Base-by-base conservation (phyloP, 495 filamentous ascomycete genomes). In the Penicillium soppii region DNA sequence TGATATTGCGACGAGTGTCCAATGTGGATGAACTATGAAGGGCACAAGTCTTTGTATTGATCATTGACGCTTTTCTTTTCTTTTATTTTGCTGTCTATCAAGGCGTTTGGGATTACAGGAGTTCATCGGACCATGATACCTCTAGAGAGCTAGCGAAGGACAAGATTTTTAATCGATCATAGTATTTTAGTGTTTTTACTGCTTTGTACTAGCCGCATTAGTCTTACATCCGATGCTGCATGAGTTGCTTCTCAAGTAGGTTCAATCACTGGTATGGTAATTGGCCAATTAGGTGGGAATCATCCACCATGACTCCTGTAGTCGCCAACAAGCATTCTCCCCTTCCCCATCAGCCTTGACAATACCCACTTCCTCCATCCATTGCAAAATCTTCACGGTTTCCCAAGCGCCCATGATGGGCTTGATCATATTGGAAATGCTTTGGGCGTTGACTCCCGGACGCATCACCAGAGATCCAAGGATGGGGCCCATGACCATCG, bases 251-350 rank as follows among this genome's bases (percentile, higher is more conserved):
- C n/a, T n/a, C n/a, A n/a, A n/a, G n/a, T n/a, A n/a, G n/a, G n/a
- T n/a, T n/a, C n/a, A n/a, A n/a, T n/a, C n/a, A n/a, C n/a, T n/a
- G n/a, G n/a, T n/a, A n/a, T n/a, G n/a, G n/a, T n/a, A n/a, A n/a
- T n/a, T n/a, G n/a, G n/a, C n/a, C n/a, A 21, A 23, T 46, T 25
- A 20, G 17, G 19, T 30, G 9, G 8, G 36, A 46, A 67, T 57
- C 74, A 77, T 67, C 85, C 86, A 91, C 87, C 88, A 91, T 82
- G 85, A 90, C 63, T 88, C 84, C 36, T 62, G 65, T 10, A 79
- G 73, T 5, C 58, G 73, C 67, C 81, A 83, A 4, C 70, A 61
- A 3, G 67, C 44, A 5, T 68, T 63, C 16, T 63, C 52, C 40
- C 63, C 67, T 15, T 43, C 52, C 57, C 56, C 65, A 22, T 50